Base-by-base conservation (phyloP, 129 eudicot species). In the Flaveria ramosissima region DNA sequence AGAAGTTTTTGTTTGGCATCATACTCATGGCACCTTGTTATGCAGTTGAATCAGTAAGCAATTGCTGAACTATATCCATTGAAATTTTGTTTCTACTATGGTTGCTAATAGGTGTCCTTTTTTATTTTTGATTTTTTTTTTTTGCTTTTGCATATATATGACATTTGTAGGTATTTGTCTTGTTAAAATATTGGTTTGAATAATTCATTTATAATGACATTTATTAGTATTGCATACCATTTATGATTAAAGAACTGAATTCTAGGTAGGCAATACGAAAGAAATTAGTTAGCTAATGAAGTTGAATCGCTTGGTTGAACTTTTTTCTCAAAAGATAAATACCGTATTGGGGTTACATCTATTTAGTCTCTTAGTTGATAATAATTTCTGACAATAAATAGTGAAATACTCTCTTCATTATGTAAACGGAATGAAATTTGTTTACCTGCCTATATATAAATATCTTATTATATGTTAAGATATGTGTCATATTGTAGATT, bases 11-110 rank as follows among this genome's bases (percentile, higher is more conserved):
- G 85, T 84, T 94, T 75, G 93, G 94, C 4, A 93, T 95, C 71
- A 77, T 95, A 77, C 66, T 95, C 80, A 95, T 95, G 99, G 97
- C 88, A 17, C 99, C 97, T 14, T 91, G 99, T 78, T 95, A 95
- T 88, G 87, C 96, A 2, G 89, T 95, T 84, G 99, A 92, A 89
- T 95, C 99, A 43, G 97, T 95, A 72, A 92, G 99, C 66, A 26
- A 11, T 51, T 3, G 23, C 30, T 79, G 20, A 68, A 20, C 41
- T 48, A 30, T 47, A 47, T 48, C 20, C 48, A 21, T 32, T 76
- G 9, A 1, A 65, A 12, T 15, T 52, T 15, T 13, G 20, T 19
- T 47, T 65, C 19, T 43, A 4, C 45, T 62, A 27, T 62, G 43
- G 14, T 62, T 13, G 19, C 30, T 62, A 27, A 9, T 62, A 20